Percentiles rank a stretch among this genome's conserved stretches.
phyloP scores from a whole-genome alignment of 768 basidiomycete genomes.

The Tremella yokohamensis region DNA sequence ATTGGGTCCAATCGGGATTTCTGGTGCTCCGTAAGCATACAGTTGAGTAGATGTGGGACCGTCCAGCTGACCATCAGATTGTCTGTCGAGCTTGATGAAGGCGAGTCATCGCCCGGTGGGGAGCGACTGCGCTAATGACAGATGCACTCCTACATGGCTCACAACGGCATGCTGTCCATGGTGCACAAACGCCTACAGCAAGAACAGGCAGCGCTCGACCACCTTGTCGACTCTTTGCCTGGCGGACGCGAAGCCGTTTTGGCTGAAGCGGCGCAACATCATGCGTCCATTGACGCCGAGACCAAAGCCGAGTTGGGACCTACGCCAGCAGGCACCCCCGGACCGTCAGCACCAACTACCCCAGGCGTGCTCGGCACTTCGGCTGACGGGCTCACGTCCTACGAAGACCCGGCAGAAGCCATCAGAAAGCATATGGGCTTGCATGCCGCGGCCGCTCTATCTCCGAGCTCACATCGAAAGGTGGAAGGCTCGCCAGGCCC shows the following conservation, averaged over 20 bases:
- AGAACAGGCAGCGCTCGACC: slow-evolving; percentile 54
- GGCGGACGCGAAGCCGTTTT: slow-evolving; percentile 37
- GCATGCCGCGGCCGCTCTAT: not conserved
- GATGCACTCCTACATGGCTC: slow-evolving; percentile 87
- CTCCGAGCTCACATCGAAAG: not conserved
- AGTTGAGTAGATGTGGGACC: not conserved
- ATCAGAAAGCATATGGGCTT: slow-evolving; percentile 16
- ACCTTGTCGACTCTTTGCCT: slow-evolving; percentile 24
- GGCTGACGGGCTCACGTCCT: slow-evolving; percentile 18
- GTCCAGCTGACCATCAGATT: slow-evolving; percentile 59
- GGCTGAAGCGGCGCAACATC: slow-evolving; percentile 23
- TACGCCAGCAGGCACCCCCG: slow-evolving; percentile 29
- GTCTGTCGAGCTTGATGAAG: slow-evolving; percentile 60
- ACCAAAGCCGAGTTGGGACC: slow-evolving; percentile 1
- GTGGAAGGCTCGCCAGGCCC: not conserved
- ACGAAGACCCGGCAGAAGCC: slow-evolving; percentile 22
- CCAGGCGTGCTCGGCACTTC: slow-evolving; percentile 4
- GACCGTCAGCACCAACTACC: not conserved
- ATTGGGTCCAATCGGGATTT: slow-evolving; percentile 77
- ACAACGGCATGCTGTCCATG: slow-evolving; percentile 78
- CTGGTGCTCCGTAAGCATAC: slow-evolving; percentile 48
- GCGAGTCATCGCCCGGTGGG: slow-evolving; percentile 10
- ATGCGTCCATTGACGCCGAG: slow-evolving; percentile 26
- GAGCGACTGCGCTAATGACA: slow-evolving; percentile 52
- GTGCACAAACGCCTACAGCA: slow-evolving; percentile 39